A percentile compares a stretch with the other conserved stretches of the same genome.
These are phyloP conservation scores for Ascosphaera acerosa DNA, from an alignment of 2,329 filamentous ascomycete genomes.

Conservation along the genomic window DNA sequence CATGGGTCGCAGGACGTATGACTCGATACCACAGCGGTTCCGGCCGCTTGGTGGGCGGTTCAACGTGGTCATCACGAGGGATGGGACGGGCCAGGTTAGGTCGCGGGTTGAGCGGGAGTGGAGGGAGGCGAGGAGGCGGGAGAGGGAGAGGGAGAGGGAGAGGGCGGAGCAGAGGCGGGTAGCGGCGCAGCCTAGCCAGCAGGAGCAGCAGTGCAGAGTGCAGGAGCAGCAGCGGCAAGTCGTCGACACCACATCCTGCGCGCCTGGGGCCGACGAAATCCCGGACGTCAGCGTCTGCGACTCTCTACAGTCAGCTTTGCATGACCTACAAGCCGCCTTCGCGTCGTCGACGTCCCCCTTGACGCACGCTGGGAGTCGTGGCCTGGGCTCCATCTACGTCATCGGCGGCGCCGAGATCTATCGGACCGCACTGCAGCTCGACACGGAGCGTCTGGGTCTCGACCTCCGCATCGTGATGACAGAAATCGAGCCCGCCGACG, in stretches of 20 bases:
- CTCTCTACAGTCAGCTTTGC: constrained; percentile 33
- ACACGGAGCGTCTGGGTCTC: constrained; percentile 1
- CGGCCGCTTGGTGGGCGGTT: constrained; percentile 54
- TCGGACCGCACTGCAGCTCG: constrained; percentile 31
- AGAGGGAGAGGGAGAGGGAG: constrained; percentile 8
- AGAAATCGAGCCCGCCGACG: constrained; percentile 12
- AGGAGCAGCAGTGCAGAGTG: constrained; percentile 4
- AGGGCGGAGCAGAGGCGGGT: constrained; percentile 3
- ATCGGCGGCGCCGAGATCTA: constrained; percentile 87
- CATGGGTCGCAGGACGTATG: constrained; percentile 96
- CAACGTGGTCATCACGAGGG: constrained; percentile 54
- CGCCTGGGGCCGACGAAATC: constrained; percentile 4
- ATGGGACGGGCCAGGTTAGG: constrained; percentile 10
- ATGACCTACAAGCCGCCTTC: constrained; percentile 11
- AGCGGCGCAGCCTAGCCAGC: constrained; percentile 2
- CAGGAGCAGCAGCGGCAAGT: constrained; percentile 3
- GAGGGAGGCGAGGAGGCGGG: constrained; percentile 9
- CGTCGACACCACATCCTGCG: constrained; percentile 2
- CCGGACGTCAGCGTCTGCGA: constrained; percentile 25
- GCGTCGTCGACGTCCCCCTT: not conserved
- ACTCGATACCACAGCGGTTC: constrained; percentile 56
- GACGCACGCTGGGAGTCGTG: constrained; percentile 5
- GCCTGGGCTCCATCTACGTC: constrained; percentile 42
- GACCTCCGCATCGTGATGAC: constrained; percentile 17
- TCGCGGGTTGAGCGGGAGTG: constrained; percentile 14